Evolutionary conservation across 2,329 filamentous ascomycete species (phyloP).

Genomic region (Lasiodiplodia sp.): DNA sequence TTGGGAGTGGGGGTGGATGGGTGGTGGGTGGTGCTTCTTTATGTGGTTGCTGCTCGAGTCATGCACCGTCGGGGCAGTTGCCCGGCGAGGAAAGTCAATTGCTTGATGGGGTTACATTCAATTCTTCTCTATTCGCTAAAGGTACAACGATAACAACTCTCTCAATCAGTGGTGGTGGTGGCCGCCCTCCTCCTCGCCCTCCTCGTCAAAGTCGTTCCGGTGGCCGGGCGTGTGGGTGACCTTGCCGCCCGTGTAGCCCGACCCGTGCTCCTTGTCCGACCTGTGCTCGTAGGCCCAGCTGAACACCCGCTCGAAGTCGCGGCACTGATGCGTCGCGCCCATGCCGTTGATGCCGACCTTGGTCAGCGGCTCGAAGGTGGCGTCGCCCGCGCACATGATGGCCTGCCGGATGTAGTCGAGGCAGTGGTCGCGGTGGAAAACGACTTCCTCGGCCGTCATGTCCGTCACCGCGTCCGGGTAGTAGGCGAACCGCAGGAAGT

Average conservation of each 20-base stretch:
- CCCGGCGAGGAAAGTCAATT: too few relatives aligned
- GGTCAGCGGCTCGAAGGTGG: slow-evolving; percentile 25
- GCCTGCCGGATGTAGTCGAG: slow-evolving; percentile 31
- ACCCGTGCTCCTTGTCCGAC: slow-evolving; percentile 2
- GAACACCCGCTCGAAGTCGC: slow-evolving; percentile 15
- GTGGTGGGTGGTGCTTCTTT: neutral
- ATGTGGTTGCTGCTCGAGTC: neutral
- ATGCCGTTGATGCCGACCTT: slow-evolving; percentile 14
- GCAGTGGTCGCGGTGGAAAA: slow-evolving; percentile 29
- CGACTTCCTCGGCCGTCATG: neutral
- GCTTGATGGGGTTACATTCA: too few relatives aligned
- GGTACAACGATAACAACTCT: neutral
- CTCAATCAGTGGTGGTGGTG: neutral
- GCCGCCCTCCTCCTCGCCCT: neutral
- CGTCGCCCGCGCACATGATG: slow-evolving; percentile 30
- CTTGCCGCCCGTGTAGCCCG: slow-evolving; percentile 6
- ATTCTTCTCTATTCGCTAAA: neutral
- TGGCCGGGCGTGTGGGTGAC: slow-evolving; percentile 18
- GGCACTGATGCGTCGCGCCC: slow-evolving; percentile 19
- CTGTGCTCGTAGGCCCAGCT: slow-evolving; percentile 25
- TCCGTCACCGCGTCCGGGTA: slow-evolving; percentile 32
- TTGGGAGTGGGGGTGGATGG: neutral
- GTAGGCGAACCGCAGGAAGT: slow-evolving; percentile 43
- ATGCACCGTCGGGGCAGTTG: neutral
- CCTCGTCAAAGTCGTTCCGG: slow-evolving; percentile 11